Evolutionary conservation across 139 green algal species (phyloP), one percentile per base, ranked within the genome.

Genomic region (Chlorella sp.): DNA sequence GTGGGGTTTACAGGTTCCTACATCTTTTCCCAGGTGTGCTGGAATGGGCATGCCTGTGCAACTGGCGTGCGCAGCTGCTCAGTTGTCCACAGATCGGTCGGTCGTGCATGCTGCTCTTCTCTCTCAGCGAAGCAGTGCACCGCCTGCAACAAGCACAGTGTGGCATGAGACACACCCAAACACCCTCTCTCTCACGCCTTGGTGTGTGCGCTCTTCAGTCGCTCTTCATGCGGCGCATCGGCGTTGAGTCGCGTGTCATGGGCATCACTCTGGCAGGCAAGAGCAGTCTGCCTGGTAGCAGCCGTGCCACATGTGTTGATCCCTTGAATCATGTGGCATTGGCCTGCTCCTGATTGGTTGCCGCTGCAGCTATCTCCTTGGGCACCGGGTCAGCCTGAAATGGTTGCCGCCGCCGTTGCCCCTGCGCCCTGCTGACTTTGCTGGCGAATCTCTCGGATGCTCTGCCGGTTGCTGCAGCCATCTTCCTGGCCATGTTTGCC

Each of bases 401-500:
- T 1, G 23, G 25, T 16, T 67, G 60, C 23, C 60, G 28, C 21
- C 2, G 6, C 9, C 4, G 60, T 6, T 51, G 44, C 44, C 44
- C 44, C 44, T 51, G 44, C 44, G 44, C 44, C n/a, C n/a, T 51
- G 44, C 44, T 51, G 7, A 6, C 44, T 16, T 9, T 9, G 7
- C 44, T 51, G 44, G 44, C 44, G n/a, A n/a, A n/a, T 25, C 3
- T 5, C 57, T 64, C 13, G 11, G 3, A 5, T 23, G 20, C 57
- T 64, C 20, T 17, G 57, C 57, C 11, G 9, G 7, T 78, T 25
- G 15, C 70, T 51, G 88, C 81, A 74, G 88, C 28, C 12, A 36
- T 86, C 38, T 91, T 96, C 91, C 70, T 95, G 5, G 65, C 82
- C 0, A 85, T 97, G 18, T 96, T 96, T 85, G 34, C 90, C 25